These are phyloP conservation scores for Mucor circinelloides DNA, from an alignment of 371 early-diverging fungal genomes.

Conservation along the genomic window DNA sequence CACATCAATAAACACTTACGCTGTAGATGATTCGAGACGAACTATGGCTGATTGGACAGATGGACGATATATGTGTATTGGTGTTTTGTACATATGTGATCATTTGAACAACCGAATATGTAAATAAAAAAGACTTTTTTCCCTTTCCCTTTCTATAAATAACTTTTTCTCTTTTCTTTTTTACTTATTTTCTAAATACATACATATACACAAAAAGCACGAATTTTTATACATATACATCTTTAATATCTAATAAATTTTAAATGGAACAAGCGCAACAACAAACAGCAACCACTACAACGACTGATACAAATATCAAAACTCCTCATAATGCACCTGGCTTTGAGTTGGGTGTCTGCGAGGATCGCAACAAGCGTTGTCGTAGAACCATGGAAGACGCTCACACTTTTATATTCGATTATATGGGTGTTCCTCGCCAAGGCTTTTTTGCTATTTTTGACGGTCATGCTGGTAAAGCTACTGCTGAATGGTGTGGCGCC, in stretches of 20 bases:
- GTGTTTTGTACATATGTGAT: not conserved
- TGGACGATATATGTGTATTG: not conserved
- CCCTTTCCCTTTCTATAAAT: not conserved
- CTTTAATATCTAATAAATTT: not conserved
- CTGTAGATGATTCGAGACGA: not conserved
- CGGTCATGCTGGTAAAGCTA: constrained; percentile 96
- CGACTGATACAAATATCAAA: constrained; percentile 3
- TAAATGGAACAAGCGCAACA: constrained; percentile 7
- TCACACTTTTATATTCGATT: constrained; percentile 83
- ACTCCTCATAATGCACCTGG: constrained; percentile 32
- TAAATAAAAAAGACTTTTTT: not conserved
- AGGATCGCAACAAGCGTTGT: constrained; percentile 88
- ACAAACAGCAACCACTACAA: not conserved
- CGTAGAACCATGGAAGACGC: constrained; percentile 98
- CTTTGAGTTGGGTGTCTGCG: constrained; percentile 70
- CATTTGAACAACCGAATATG: not conserved
- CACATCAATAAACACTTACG: no score
- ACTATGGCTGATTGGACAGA: not conserved
- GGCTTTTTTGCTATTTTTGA: constrained; percentile 96
- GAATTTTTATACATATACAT: not conserved
- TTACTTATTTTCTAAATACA: not conserved
- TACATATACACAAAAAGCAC: not conserved
- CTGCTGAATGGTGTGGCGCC: constrained; percentile 95
- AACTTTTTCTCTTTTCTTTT: not conserved
- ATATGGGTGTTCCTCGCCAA: constrained; percentile 76